Conservation (phyloP, 2,329 filamentous ascomycete genomes). For the Dactylellina parvicollis region DNA sequence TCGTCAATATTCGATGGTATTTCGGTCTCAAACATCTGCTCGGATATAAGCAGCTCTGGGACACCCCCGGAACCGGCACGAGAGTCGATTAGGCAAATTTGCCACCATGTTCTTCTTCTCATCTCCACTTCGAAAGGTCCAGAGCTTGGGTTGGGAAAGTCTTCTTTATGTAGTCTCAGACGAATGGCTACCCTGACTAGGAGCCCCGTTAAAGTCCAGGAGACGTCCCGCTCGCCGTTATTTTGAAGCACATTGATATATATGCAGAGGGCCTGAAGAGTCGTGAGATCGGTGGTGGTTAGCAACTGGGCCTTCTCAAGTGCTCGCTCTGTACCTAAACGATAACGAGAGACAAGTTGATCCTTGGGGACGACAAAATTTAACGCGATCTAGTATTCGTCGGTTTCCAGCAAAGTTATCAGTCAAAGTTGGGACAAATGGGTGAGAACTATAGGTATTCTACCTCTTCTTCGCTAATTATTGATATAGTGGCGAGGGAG, state of each 20-base stretch:
- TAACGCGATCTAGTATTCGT: constrained; percentile 60
- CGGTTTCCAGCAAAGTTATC: too few species aligned
- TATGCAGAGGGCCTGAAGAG: constrained; percentile 68
- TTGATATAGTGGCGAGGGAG: constrained; percentile 67
- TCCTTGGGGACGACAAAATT: constrained; percentile 63
- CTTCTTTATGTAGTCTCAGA: constrained; percentile 71
- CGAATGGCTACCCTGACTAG: constrained; percentile 70
- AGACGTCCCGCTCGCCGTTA: constrained; percentile 62
- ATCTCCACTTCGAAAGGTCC: constrained; percentile 71
- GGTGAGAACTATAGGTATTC: constrained; percentile 56
- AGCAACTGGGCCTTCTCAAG: constrained; percentile 68
- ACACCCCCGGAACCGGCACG: constrained; percentile 72
- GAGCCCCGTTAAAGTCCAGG: constrained; percentile 70
- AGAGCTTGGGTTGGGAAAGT: constrained; percentile 66
- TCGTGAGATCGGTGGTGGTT: constrained; percentile 67
- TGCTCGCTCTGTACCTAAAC: constrained; percentile 68
- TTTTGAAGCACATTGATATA: constrained; percentile 68
- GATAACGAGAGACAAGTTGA: constrained; percentile 64
- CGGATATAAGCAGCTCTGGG: constrained; percentile 69
- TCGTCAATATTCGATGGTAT: constrained; percentile 66
- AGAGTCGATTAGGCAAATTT: constrained; percentile 70
- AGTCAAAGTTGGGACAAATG: too few species aligned
- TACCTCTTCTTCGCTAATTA: constrained; percentile 59
- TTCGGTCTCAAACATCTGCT: constrained; percentile 70
- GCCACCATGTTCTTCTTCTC: constrained; percentile 71